Evolutionary conservation across 192 early-diverging fungal species (phyloP), one percentile per base, ranked within the genome.

Genomic region (Umbelopsis sp.): DNA sequence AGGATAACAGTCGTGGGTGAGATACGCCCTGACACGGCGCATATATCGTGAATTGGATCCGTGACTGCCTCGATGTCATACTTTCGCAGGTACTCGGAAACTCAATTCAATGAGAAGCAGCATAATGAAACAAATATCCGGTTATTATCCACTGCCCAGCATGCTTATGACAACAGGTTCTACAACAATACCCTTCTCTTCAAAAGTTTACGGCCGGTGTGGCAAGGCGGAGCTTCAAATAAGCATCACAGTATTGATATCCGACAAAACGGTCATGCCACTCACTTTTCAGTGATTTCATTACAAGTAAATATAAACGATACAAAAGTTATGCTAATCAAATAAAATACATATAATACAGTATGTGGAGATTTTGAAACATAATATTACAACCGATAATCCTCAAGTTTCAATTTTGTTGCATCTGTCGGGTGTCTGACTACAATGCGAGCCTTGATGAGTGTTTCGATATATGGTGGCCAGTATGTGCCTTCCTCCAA

Each of bases 391-490:
- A 70, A 25, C 12, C 71, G 76, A 66, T 83, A 86, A 27, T 86
- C 80, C 25, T 77, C 53, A 5, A 86, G 71, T 23, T 75, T 67
- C 12, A 86, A 45, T 20, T 72, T 71, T 46, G 71, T 74, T 7
- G 79, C 53, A 27, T 86, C 85, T 4, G 78, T 64, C 41, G 84
- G 84, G 74, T 85, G 80, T 53, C 83, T 76, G 2, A 73, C 67
- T 15, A 81, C 84, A 68, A 87, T 74, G 8, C 82, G 79, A 3
- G 82, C 84, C 37, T 82, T 80, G 58, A 87, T 71, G 20, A 87
- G 51, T n/a, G 80, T 75, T 53, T 87, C 79, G 33, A 85, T 71
- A 49, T 87, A 81, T 4, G 86, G 86, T 2, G 80, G 72, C 74
- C 82, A 82, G 37, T 79, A 85, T n/a, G 70, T 73, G n/a, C 82